phyloP scores from a whole-genome alignment of 2,329 filamentous ascomycete genomes.

The Dothiorella sarmentorum region DNA sequence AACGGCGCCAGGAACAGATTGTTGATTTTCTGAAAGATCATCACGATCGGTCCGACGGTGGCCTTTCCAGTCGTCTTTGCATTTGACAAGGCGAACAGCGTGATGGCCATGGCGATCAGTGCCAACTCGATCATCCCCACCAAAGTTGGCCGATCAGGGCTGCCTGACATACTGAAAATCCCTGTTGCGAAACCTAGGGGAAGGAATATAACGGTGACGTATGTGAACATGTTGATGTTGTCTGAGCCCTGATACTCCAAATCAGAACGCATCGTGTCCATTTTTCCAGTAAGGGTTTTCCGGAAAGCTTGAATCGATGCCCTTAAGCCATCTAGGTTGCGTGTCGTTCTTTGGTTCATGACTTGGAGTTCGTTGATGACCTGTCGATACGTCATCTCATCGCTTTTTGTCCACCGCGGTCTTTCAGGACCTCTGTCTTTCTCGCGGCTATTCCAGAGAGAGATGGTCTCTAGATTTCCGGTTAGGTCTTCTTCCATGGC shows the following conservation, averaged over 20 bases:
- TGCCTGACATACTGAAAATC: slow-evolving; percentile 32
- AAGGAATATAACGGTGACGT: slow-evolving; percentile 36
- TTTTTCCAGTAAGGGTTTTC: slow-evolving; percentile 18
- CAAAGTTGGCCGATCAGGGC: slow-evolving; percentile 17
- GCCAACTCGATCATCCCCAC: not conserved
- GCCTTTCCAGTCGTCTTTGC: not conserved
- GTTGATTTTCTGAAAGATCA: too few species aligned
- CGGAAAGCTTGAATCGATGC: slow-evolving; percentile 21
- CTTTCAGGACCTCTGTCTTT: slow-evolving; percentile 25
- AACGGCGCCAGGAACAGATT: too few species aligned
- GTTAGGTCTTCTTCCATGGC: slow-evolving; percentile 23
- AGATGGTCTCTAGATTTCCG: slow-evolving; percentile 21
- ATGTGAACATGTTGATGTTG: slow-evolving; percentile 34
- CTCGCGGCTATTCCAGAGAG: slow-evolving; percentile 28
- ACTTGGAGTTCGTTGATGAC: slow-evolving; percentile 21
- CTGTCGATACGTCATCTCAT: slow-evolving; percentile 31
- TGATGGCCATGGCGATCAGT: not conserved
- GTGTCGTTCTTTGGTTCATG: not conserved
- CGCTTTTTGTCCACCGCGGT: slow-evolving; percentile 32
- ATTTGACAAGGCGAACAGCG: not conserved
- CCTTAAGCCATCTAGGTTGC: not conserved
- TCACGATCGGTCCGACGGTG: not conserved
- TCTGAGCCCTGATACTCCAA: slow-evolving; percentile 23
- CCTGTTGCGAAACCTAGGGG: slow-evolving; percentile 31
- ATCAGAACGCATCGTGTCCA: slow-evolving; percentile 23